Evolutionary conservation across 1,139 yeast genomes (phyloP), one percentile per base, ranked within the genome.

Genomic region (Scheffersomyces insectosa): DNA sequence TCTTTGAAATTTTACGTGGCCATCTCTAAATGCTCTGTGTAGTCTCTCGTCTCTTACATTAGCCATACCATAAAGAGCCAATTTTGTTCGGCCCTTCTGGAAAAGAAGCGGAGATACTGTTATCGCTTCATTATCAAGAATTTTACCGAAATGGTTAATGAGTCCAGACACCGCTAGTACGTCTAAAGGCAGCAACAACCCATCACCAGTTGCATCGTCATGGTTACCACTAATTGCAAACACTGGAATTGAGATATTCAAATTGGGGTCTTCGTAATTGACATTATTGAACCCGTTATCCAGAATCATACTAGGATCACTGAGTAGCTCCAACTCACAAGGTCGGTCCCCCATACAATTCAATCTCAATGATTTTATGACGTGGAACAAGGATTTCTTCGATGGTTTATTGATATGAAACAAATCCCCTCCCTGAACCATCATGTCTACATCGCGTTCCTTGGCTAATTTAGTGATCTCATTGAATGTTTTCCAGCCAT

Each of bases 221-320:
- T 93, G 99, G 57, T 93, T 93, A 3, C 99, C 99, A 44, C 93
- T 83, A 8, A 95, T 93, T 9, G 95, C 95, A 72, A 93, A 90
- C 15, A 93, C 80, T 0, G 99, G 99, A n/a, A 90, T 79, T 0
- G 95, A 83, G 2, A 93, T 84, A 62, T 93, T 93, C 46, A 89
- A 66, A 62, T 93, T 89, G 3, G 91, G 90, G 60, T 93, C 98
- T 56, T 88, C 95, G 60, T 88, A 93, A 57, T 91, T 90, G 33
- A 91, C 87, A 41, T 80, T 80, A 42, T 83, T 79, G 50, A 86
- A 74, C 13, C 79, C 85, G 49, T 75, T 79, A 36, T 76, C 78
- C 50, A 86, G 72, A 2, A 82, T 80, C 32, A 71, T 56, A 4
- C 79, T 66, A 1, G 96, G 95, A 56, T 91, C 96, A 57, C 95